These are phyloP conservation scores for Emiliania huxleyi DNA, from an alignment of 78 protist genomes.

Conservation along the genomic window DNA sequence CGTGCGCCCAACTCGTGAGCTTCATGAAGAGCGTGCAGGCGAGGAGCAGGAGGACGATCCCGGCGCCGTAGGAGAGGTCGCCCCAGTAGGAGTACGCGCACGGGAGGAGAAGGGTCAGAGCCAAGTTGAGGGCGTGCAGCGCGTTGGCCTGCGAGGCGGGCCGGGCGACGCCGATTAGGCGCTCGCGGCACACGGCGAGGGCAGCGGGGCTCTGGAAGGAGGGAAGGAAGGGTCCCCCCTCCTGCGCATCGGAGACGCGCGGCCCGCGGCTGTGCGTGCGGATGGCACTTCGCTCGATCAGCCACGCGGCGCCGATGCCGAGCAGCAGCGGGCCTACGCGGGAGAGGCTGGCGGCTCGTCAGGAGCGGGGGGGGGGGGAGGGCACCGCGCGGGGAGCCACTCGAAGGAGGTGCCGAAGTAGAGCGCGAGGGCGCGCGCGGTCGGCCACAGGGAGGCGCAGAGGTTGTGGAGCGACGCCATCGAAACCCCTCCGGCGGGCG, in stretches of 20 bases:
- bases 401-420: background rate
- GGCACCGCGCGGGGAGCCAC: background rate
- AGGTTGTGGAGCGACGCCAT: no score
- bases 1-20: slow-evolving; percentile 38
- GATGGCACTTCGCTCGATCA: background rate
- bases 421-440: no score
- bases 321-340: background rate
- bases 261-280: background rate
- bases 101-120: background rate
- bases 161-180: no score
- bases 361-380: background rate
- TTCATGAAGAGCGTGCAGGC: slow-evolving; percentile 28
- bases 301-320: background rate
- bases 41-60: background rate
- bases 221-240: background rate
- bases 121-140: background rate
- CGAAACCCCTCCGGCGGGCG: no score
- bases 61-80: background rate
- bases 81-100: background rate
- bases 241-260: no score
- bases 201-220: background rate
- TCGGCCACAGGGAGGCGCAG: no score
- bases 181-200: no score
- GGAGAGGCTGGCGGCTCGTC: background rate
- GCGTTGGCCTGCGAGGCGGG: no score